A percentile compares a stretch with the other conserved stretches of the same genome.
phyloP scores from a whole-genome alignment of 352 stramenopile species.

The Aphanomyces cochlioides region DNA sequence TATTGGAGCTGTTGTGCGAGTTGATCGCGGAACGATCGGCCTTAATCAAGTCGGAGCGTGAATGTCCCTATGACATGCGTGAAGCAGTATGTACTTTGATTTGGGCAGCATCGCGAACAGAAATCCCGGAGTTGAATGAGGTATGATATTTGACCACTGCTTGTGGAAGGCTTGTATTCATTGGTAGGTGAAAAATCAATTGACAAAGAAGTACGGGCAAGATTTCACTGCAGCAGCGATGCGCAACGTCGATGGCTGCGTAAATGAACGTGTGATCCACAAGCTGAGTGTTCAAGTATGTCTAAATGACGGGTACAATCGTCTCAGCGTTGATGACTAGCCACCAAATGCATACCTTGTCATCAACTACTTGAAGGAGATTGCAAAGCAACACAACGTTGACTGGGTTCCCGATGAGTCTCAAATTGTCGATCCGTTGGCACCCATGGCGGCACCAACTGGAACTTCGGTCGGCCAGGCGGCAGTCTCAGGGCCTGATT shows the following conservation, averaged over 20 bases:
- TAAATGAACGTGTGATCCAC: slow-evolving; percentile 89
- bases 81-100: slow-evolving; percentile 93
- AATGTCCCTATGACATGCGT: slow-evolving; percentile 92
- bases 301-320: neutral
- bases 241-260: slow-evolving; percentile 83
- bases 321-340: slow-evolving; percentile 30
- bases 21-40: slow-evolving; percentile 89
- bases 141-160: slow-evolving; percentile 39
- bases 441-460: slow-evolving; percentile 86
- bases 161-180: neutral
- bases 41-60: slow-evolving; percentile 86
- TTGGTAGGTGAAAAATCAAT: slow-evolving; percentile 71
- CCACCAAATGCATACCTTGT: slow-evolving; percentile 93
- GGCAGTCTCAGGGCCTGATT: slow-evolving; percentile 78
- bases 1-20: slow-evolving; percentile 92
- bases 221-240: slow-evolving; percentile 81
- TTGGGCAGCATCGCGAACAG: slow-evolving; percentile 84
- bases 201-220: slow-evolving; percentile 87
- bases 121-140: slow-evolving; percentile 91
- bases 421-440: slow-evolving; percentile 68
- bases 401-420: slow-evolving; percentile 87
- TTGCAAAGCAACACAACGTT: slow-evolving; percentile 94
- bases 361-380: slow-evolving; percentile 95
- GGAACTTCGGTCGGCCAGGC: slow-evolving; percentile 78
- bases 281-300: slow-evolving; percentile 89